Percentiles rank a stretch among this genome's conserved stretches.
Evolutionary conservation across 495 filamentous ascomycete species (phyloP).

Genomic region (Xylaria longipes): DNA sequence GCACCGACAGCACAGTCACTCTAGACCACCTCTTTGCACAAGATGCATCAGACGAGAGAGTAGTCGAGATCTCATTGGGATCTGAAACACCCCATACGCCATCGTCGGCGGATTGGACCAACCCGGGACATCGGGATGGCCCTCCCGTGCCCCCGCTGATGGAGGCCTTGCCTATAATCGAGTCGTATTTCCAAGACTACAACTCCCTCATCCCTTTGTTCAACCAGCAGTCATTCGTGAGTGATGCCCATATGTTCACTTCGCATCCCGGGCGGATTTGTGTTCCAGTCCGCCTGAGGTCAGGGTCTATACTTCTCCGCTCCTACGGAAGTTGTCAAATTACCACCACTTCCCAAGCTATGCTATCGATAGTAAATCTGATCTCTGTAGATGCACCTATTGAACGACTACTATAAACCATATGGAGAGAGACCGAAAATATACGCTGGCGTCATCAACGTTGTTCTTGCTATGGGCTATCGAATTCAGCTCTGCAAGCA

Average conservation of each 20-base stretch:
- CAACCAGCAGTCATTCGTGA: constrained; percentile 32
- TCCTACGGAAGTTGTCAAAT: not conserved
- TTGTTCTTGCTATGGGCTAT: constrained; percentile 40
- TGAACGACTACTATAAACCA: constrained; percentile 36
- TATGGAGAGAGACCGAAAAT: constrained; percentile 31
- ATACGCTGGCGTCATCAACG: constrained; percentile 38
- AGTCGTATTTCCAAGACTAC: constrained; percentile 40
- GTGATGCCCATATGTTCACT: not conserved
- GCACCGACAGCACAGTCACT: constrained; percentile 7
- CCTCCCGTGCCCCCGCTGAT: constrained; percentile 36
- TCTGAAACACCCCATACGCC: not conserved
- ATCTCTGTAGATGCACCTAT: constrained; percentile 28
- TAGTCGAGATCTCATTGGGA: not conserved
- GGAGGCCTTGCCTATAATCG: constrained; percentile 36
- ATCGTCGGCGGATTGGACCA: not conserved
- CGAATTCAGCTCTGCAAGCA: constrained; percentile 27
- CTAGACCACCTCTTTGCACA: constrained; percentile 7
- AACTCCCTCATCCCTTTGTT: constrained; percentile 44
- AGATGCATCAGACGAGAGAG: constrained; percentile 9
- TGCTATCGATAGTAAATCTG: not conserved
- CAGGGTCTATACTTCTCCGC: not conserved
- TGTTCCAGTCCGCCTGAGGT: not conserved
- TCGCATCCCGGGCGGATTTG: not conserved
- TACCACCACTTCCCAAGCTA: not conserved
- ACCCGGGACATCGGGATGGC: constrained; percentile 3